Conservation (phyloP, 2,329 filamentous ascomycete genomes). For the Claviceps capensis region DNA sequence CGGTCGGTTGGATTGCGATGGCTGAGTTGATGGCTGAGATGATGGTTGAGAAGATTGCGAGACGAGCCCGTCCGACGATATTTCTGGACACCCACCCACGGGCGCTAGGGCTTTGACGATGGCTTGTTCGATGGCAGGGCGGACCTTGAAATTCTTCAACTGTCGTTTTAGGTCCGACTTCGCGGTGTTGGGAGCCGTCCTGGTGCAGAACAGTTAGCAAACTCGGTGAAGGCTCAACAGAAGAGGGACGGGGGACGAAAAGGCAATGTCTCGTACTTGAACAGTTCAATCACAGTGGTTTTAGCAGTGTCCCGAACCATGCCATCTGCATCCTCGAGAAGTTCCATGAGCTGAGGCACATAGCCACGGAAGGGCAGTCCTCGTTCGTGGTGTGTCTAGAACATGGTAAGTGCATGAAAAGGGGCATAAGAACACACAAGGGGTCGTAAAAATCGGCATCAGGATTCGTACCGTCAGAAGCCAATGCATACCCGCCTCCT, state of each 20-base stretch:
- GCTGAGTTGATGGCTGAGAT: not conserved
- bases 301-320: slow-evolving; percentile 78
- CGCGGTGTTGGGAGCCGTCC: slow-evolving; percentile 64
- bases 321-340: slow-evolving; percentile 81
- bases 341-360: slow-evolving; percentile 68
- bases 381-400: slow-evolving; percentile 66
- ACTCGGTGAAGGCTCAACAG: no score
- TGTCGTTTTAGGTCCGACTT: slow-evolving; percentile 84
- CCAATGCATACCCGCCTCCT: slow-evolving; percentile 78
- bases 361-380: slow-evolving; percentile 71
- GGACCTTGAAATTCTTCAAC: slow-evolving; percentile 69
- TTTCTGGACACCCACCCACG: slow-evolving; percentile 27
- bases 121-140: slow-evolving; percentile 70
- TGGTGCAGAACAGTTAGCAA: slow-evolving; percentile 18
- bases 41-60: not conserved
- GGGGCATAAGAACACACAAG: not conserved
- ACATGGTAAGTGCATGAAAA: no score
- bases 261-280: slow-evolving; percentile 41
- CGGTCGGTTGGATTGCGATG: slow-evolving; percentile 21
- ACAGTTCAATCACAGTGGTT: slow-evolving; percentile 71
- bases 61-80: slow-evolving; percentile 26
- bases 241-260: not conserved
- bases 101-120: slow-evolving; percentile 64
- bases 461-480: slow-evolving; percentile 48
- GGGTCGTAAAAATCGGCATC: no score